Percentiles rank a stretch among this genome's conserved stretches.
phyloP scores from a whole-genome alignment of 768 basidiomycete species.

The Mrakia hoshinonis region DNA sequence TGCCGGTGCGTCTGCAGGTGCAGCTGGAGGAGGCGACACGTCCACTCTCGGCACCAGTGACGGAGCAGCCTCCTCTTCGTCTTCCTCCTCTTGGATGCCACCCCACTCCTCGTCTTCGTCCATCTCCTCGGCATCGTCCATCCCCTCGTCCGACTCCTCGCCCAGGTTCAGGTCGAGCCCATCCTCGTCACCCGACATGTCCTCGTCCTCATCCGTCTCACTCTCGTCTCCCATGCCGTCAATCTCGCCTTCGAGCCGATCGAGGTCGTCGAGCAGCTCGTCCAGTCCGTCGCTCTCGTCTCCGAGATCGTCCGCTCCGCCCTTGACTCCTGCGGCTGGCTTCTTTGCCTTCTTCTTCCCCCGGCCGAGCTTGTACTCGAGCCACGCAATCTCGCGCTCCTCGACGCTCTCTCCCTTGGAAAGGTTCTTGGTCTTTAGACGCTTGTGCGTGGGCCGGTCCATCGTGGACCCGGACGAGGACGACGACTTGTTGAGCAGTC shows the following conservation, averaged over 20 bases:
- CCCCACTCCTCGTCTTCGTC: slow-evolving; percentile 6
- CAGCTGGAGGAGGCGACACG: not conserved
- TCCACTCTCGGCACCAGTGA: not conserved
- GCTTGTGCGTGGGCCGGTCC: slow-evolving; percentile 1
- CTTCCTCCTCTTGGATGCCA: not conserved
- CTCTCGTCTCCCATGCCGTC: not conserved
- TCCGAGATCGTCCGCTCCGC: slow-evolving; percentile 7
- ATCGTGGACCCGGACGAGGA: not conserved
- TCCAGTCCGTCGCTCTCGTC: slow-evolving; percentile 27
- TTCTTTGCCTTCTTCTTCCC: slow-evolving; percentile 19
- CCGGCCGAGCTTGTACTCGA: slow-evolving; percentile 25
- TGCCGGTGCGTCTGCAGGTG: not conserved
- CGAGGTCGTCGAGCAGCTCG: slow-evolving; percentile 28
- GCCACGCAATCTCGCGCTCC: slow-evolving; percentile 27
- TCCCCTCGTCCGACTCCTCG: not conserved
- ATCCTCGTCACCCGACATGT: slow-evolving; percentile 10
- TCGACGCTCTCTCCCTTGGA: slow-evolving; percentile 18
- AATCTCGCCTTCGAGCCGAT: slow-evolving; percentile 21
- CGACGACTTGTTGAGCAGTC: slow-evolving; percentile 19
- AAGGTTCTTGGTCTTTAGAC: not conserved
- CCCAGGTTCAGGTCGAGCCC: not conserved
- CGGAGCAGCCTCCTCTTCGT: not conserved
- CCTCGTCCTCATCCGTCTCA: slow-evolving; percentile 11
- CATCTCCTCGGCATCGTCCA: slow-evolving; percentile 3
- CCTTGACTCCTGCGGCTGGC: not conserved